phyloP scores from a whole-genome alignment of 495 filamentous ascomycete genomes.

The Aspergillus kassunensis region DNA sequence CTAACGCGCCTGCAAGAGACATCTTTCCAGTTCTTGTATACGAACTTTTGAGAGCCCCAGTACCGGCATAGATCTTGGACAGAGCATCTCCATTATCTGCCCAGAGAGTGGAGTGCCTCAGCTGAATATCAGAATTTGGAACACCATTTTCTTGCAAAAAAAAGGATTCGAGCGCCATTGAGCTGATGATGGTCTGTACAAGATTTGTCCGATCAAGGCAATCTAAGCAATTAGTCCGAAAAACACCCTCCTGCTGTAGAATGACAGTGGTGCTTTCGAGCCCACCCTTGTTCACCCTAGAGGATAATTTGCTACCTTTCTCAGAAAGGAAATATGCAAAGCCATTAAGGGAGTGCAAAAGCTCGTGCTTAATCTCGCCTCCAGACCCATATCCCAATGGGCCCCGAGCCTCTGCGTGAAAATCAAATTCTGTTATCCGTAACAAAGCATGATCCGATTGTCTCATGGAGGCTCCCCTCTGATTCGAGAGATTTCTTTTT shows the following conservation, averaged over 20 bases:
- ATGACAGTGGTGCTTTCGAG: slow-evolving; percentile 60
- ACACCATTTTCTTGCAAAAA: slow-evolving; percentile 61
- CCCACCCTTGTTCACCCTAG: slow-evolving; percentile 23
- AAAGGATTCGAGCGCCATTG: slow-evolving; percentile 83
- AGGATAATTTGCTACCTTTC: slow-evolving; percentile 29
- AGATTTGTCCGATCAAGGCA: slow-evolving; percentile 95
- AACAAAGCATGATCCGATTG: slow-evolving; percentile 67
- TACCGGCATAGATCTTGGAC: slow-evolving; percentile 94
- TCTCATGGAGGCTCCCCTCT: slow-evolving; percentile 31
- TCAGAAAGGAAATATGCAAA: slow-evolving; percentile 92
- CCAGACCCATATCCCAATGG: slow-evolving; percentile 86
- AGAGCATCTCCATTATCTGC: slow-evolving; percentile 97
- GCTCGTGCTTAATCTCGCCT: slow-evolving; percentile 66
- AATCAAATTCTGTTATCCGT: slow-evolving; percentile 82
- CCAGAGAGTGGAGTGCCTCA: slow-evolving; percentile 87
- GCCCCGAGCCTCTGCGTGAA: slow-evolving; percentile 88
- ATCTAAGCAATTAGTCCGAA: slow-evolving; percentile 93
- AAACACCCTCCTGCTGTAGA: slow-evolving; percentile 88
- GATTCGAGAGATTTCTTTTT: slow-evolving; percentile 60
- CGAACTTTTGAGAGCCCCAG: slow-evolving; percentile 89
- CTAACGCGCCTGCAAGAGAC: slow-evolving; percentile 90
- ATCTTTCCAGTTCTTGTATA: slow-evolving; percentile 96
- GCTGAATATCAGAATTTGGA: slow-evolving; percentile 76
- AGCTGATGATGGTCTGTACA: slow-evolving; percentile 90
- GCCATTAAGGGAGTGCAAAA: slow-evolving; percentile 70